Evolutionary conservation across 1,284 basidiomycete species (phyloP), one percentile per base, ranked within the genome.

Genomic region (Rhodofomes roseus): DNA sequence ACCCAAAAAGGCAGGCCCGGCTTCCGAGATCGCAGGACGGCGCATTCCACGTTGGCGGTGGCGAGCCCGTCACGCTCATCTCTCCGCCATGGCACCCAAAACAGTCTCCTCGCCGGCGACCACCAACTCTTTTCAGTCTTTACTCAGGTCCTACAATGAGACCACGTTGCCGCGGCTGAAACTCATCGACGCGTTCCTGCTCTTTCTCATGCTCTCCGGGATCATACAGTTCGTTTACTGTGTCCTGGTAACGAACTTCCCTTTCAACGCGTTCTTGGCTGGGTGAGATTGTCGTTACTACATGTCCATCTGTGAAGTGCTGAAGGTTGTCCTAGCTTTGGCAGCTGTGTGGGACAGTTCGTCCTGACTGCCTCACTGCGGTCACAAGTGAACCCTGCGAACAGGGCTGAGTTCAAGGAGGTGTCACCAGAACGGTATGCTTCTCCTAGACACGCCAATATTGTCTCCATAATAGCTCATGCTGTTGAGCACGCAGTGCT

Each of bases 221-320:
- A 81, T 97, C 63, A 74, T 89, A 43, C 95, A 98, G 74, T 98
- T 99, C 75, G 77, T 85, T 18, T 98, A 99, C 78, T 95, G 96
- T 75, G 75, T 97, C 36, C 80, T 95, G 64, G 81, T 99, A 64
- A 95, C 95, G 59, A 92, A 90, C 77, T 99, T 90, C 75, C 96
- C 96, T 16, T 98, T 97, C 82, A 98, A 98, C 69, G 94, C 96
- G 37, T 99, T 98, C 77, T 77, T 98, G 61, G 90, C 95, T 66
- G 95, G 95, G 95, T 98, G 76, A 66, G 91, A 29, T n/a, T 36
- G 31, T 20, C 8, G 11, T 4, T 27, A 18, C 5, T 51, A n/a
- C n/a, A n/a, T n/a, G 12, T n/a, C 18, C 8, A n/a, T 4, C 14
- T 31, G 3, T 22, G 1, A 11, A 18, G 20, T 34, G 29, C 14